Evolutionary conservation across 2,329 filamentous ascomycete genomes (phyloP).

Genomic region (Xylariaceae sp.): DNA sequence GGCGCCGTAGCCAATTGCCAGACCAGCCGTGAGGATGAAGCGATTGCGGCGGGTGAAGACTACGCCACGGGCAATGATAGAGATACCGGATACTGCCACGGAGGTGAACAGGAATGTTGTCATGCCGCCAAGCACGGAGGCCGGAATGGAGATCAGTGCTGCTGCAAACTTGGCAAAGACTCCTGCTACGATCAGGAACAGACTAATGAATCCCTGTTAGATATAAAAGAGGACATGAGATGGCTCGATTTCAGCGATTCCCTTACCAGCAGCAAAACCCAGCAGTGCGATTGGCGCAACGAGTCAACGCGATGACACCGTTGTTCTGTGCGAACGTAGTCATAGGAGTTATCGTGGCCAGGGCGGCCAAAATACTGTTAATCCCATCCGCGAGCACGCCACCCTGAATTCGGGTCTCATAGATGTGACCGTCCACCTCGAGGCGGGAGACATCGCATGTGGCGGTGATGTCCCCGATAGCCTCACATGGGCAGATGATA

Average conservation of each 20-base stretch:
- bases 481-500: conserved; percentile 72
- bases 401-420: conserved; percentile 75
- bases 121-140: conserved; percentile 64
- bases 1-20: conserved; percentile 70
- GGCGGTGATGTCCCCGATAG: conserved; percentile 76
- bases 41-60: conserved; percentile 75
- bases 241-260: neutral
- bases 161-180: conserved; percentile 82
- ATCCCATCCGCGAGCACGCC: conserved; percentile 74
- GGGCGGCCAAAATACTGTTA: conserved; percentile 68
- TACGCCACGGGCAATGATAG: conserved; percentile 66
- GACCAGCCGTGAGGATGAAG: conserved; percentile 73
- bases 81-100: conserved; percentile 72
- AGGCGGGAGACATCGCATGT: conserved; percentile 77
- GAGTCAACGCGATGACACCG: conserved; percentile 75
- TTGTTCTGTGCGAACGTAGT: conserved; percentile 82
- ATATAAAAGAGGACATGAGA: neutral
- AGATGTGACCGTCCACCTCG: conserved; percentile 66
- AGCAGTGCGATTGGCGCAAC: conserved; percentile 76
- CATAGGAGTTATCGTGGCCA: conserved; percentile 79
- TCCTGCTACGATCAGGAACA: conserved; percentile 77
- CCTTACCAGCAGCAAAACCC: conserved; percentile 66
- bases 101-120: conserved; percentile 77
- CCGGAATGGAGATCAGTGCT: conserved; percentile 70
- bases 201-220: conserved; percentile 29